Conservation (phyloP, 208 protist genomes). For the Acanthamoeba polyphaga region DNA sequence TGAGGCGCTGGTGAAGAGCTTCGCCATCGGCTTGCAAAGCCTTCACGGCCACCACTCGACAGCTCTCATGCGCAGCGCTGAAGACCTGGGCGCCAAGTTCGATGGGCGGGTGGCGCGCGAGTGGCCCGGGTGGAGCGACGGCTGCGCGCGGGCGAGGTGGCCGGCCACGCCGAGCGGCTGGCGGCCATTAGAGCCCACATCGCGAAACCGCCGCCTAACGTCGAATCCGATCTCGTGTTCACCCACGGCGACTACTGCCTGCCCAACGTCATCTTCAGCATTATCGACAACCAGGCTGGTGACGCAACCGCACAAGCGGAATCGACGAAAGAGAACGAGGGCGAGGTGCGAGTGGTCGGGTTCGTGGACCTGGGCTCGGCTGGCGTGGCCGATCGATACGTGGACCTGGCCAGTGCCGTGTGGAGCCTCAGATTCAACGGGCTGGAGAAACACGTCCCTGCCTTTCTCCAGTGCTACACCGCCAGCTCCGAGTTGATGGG, state of each 20-base stretch:
- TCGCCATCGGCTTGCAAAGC: background rate
- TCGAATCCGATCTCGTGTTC: background rate
- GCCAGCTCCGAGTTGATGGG: background rate
- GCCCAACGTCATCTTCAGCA: background rate
- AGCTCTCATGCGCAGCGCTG: background rate
- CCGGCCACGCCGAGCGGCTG: background rate
- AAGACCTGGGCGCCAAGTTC: background rate
- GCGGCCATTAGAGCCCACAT: background rate
- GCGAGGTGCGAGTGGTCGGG: background rate
- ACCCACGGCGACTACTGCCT: slow-evolving; percentile 21
- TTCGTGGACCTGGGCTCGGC: background rate
- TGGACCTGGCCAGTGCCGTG: slow-evolving; percentile 4
- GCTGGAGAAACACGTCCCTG: background rate
- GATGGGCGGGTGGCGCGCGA: background rate
- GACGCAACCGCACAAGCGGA: too few relatives aligned
- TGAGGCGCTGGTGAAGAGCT: background rate
- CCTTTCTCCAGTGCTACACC: background rate
- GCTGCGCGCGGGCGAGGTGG: background rate
- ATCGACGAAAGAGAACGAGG: background rate
- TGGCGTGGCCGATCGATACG: background rate
- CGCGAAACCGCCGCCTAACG: background rate
- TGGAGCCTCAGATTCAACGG: slow-evolving; percentile 18
- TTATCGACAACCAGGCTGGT: background rate
- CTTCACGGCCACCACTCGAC: background rate
- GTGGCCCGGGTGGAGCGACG: background rate